Evolutionary conservation across 768 basidiomycete genomes (phyloP), one percentile per base, ranked within the genome.

Genomic region (Tricholoma sp.): DNA sequence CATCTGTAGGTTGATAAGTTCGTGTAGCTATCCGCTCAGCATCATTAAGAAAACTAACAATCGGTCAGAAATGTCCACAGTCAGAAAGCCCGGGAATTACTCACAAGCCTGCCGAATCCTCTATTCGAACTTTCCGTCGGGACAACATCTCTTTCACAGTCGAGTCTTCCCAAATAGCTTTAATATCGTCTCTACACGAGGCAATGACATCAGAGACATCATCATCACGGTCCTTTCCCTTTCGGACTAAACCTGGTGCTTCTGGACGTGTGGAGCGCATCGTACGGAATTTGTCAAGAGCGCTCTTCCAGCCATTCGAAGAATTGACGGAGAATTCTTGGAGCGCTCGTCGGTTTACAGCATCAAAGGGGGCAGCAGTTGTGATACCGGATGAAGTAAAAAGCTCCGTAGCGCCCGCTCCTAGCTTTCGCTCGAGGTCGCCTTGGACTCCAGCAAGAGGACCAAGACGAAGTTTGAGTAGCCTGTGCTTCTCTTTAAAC

Each of bases 81-180:
- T 12, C 39, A 63, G 20, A 61, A 34, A 18, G 15, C 31, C 18
- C 50, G 44, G 29, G 31, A 58, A 49, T 44, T 33, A 78, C 86
- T 72, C 68, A 89, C 88, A 91, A 91, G 52, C 90, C 85, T 36
- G 90, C 80, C 15, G 79, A 73, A 57, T 89, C 82, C 66, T 92
- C 88, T 59, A 91, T 68, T 62, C 80, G 73, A 5, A 76, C 65
- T 63, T 81, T 85, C 29, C 79, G 74, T 45, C 79, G 68, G 54
- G 63, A 68, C 56, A 91, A 67, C 70, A 86, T 79, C 65, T 88
- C 82, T 59, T 78, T 80, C 6, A 90, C 79, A 5, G 78, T 72
- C 17, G 78, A 61, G 63, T 92, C 88, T 52, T 81, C 78, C 88
- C 88, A 89, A 7, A 91, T 70, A 15, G 71, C 72, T 58, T 81